Percentiles rank a stretch among this genome's conserved stretches.
These are phyloP conservation scores for Alternaria consortialis DNA, from an alignment of 2,329 filamentous ascomycete species.

Conservation along the genomic window DNA sequence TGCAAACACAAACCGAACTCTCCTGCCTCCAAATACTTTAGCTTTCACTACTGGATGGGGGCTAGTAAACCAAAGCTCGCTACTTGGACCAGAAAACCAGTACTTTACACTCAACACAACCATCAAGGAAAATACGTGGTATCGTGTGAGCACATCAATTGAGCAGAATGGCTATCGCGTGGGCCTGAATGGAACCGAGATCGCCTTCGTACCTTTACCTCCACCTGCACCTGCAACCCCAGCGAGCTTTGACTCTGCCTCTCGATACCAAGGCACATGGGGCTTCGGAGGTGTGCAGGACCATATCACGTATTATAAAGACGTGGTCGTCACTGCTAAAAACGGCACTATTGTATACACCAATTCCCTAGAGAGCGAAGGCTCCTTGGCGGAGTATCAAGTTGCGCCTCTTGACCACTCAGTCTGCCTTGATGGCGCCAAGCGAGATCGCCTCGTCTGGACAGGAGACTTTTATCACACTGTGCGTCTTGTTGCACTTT, in stretches of 20 bases:
- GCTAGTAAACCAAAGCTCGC: too few species aligned
- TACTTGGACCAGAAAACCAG: too few species aligned
- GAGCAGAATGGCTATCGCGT: too few species aligned
- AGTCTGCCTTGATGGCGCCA: conserved; percentile 55
- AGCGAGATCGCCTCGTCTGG: conserved; percentile 56
- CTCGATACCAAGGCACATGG: conserved; percentile 37
- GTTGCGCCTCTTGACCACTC: conserved; percentile 46
- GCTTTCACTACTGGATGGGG: too few species aligned
- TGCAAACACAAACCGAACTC: neutral
- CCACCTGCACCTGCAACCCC: too few species aligned
- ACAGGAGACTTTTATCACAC: conserved; percentile 57
- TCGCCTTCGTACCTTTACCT: too few species aligned
- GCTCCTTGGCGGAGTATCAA: conserved; percentile 51
- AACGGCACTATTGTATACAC: conserved; percentile 2
- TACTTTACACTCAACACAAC: too few species aligned
- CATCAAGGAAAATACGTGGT: too few species aligned
- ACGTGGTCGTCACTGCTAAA: conserved; percentile 37
- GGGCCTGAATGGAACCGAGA: too few species aligned
- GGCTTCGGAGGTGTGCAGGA: conserved; percentile 56
- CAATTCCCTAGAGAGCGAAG: conserved; percentile 9
- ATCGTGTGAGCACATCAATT: too few species aligned
- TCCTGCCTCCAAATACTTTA: too few species aligned
- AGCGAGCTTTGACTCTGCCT: conserved; percentile 28
- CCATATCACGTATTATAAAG: conserved; percentile 46
- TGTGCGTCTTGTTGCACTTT: conserved; percentile 46